A percentile compares a stretch with the other conserved stretches of the same genome.
Evolutionary conservation across 208 protist species (phyloP).

Genomic region (Leishmania gerbilli): DNA sequence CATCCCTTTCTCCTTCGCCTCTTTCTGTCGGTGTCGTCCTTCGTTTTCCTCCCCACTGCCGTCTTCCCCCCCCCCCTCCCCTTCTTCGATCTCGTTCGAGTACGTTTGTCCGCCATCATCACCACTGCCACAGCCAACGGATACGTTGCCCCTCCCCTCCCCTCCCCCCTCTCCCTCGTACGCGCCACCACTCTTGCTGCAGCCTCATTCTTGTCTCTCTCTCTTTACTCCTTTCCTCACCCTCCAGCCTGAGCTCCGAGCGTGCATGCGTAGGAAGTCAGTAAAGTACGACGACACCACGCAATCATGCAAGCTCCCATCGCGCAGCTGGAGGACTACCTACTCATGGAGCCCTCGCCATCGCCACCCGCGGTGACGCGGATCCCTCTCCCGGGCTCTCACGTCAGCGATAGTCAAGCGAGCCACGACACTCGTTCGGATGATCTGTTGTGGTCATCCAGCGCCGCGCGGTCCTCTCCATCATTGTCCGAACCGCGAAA

Average conservation of each 20-base stretch:
- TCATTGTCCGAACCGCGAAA: neutral
- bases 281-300: neutral
- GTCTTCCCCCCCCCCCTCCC: neutral
- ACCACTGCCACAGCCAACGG: neutral
- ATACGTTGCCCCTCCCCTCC: neutral
- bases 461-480: neutral
- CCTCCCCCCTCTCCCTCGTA: neutral
- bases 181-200: neutral
- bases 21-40: neutral
- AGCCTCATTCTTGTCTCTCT: neutral
- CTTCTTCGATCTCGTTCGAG: neutral
- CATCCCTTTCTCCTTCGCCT: neutral
- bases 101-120: neutral
- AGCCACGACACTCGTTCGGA: neutral
- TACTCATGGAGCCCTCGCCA: slow-evolving; percentile 28
- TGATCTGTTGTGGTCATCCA: slow-evolving; percentile 5
- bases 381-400: neutral
- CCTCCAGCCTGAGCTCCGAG: neutral
- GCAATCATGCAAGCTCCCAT: neutral
- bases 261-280: neutral
- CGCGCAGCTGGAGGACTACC: slow-evolving; percentile 4
- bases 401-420: neutral
- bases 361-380: slow-evolving; percentile 18
- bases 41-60: neutral
- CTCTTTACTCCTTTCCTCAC: neutral